phyloP scores from a whole-genome alignment of 441 rosid species.

The Pelargonium fulgidum region DNA sequence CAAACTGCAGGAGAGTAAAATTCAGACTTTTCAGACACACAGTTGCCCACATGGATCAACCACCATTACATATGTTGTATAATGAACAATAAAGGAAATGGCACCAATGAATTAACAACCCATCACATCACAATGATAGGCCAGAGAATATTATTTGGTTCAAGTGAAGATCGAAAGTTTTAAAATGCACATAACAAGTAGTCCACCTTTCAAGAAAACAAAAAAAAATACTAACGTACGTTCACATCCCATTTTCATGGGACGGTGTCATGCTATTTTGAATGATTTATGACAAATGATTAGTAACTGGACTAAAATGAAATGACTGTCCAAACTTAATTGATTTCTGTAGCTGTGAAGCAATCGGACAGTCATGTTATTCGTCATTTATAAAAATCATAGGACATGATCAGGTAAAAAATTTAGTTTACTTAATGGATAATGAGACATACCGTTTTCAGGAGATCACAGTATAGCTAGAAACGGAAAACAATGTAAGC shows the following conservation, averaged over 20 bases:
- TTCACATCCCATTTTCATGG: not conserved
- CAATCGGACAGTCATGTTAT: no score
- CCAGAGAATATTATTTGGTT: not conserved
- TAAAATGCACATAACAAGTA: slow-evolving; percentile 1
- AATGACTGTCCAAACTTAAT: no score
- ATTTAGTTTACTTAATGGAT: no score
- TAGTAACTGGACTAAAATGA: no score
- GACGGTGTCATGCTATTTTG: no score
- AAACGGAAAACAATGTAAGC: not conserved
- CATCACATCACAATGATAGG: slow-evolving; percentile 1
- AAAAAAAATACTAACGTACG: not conserved
- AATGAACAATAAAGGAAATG: no score
- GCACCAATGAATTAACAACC: not conserved
- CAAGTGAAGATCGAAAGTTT: not conserved
- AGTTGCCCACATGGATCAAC: not conserved
- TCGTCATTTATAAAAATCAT: no score
- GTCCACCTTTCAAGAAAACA: not conserved
- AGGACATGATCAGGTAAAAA: no score
- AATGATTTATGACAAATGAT: no score
- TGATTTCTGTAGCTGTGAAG: no score
- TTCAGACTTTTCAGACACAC: not conserved
- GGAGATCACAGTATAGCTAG: not conserved
- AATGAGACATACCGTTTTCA: not conserved
- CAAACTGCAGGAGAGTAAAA: slow-evolving; percentile 43
- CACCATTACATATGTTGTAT: not conserved